Conservation (phyloP, 1,139 yeast species). For the Magnusiomyces clavatus region DNA sequence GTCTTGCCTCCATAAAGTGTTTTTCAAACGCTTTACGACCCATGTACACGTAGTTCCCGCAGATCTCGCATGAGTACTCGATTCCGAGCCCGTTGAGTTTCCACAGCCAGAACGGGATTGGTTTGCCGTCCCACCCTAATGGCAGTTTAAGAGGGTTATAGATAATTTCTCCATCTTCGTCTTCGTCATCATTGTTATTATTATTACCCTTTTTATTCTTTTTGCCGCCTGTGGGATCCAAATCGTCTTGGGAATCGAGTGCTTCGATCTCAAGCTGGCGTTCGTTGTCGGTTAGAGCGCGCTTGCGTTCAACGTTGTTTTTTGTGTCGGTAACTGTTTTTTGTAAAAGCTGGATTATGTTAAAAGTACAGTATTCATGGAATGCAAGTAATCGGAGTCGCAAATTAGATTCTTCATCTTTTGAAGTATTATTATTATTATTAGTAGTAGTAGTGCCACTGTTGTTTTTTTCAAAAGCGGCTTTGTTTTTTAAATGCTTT, state of each 20-base stretch:
- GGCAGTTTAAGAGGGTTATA: conserved; percentile 54
- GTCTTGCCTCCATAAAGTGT: conserved; percentile 68
- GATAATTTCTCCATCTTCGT: conserved; percentile 22
- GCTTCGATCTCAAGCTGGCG: conserved; percentile 48
- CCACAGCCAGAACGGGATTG: conserved; percentile 90
- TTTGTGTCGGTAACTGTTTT: conserved; percentile 43
- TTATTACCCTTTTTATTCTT: conserved; percentile 16
- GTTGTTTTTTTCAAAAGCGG: background rate
- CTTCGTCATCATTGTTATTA: conserved; percentile 22
- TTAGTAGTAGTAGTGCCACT: conserved; percentile 5
- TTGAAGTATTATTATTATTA: no score
- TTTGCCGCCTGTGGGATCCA: background rate
- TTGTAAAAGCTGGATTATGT: conserved; percentile 34
- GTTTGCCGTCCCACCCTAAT: conserved; percentile 80
- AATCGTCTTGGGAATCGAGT: conserved; percentile 28
- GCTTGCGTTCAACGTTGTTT: conserved; percentile 55
- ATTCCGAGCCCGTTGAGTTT: conserved; percentile 80
- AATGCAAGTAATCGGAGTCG: conserved; percentile 16
- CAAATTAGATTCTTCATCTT: background rate
- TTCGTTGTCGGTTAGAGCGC: conserved; percentile 70
- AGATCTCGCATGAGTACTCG: conserved; percentile 72
- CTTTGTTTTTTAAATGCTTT: conserved; percentile 54
- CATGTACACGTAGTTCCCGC: conserved; percentile 67
- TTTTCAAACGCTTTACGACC: conserved; percentile 67
- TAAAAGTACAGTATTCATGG: conserved; percentile 35